These are phyloP conservation scores for Crepidotus variabilis DNA, from an alignment of 768 basidiomycete genomes.

Conservation along the genomic window DNA sequence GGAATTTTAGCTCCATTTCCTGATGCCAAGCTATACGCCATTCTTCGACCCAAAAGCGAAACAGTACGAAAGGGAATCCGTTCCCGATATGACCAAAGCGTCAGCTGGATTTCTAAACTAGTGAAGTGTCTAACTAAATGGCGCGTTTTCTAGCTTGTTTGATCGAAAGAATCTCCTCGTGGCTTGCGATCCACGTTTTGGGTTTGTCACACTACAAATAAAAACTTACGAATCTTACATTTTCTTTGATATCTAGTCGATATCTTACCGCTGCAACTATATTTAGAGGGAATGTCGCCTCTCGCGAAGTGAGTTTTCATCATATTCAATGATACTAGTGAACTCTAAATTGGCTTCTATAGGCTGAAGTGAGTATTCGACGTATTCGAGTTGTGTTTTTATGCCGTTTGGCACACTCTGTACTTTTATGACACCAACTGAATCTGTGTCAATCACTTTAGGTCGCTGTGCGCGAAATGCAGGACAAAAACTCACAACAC, in stretches of 20 bases:
- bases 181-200: slow-evolving; percentile 76
- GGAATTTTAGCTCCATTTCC: slow-evolving; percentile 78
- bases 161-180: slow-evolving; percentile 78
- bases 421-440: slow-evolving; percentile 11
- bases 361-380: slow-evolving; percentile 49
- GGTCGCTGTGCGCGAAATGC: slow-evolving; percentile 70
- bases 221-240: neutral
- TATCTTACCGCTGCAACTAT: slow-evolving; percentile 87
- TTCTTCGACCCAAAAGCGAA: slow-evolving; percentile 66
- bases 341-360: slow-evolving; percentile 30
- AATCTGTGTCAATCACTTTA: slow-evolving; percentile 28
- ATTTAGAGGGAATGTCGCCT: slow-evolving; percentile 80
- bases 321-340: slow-evolving; percentile 17
- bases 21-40: slow-evolving; percentile 94
- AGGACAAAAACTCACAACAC: slow-evolving; percentile 65
- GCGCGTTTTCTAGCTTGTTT: slow-evolving; percentile 51
- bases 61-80: slow-evolving; percentile 55
- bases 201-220: slow-evolving; percentile 37
- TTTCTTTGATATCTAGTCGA: slow-evolving; percentile 40
- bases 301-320: slow-evolving; percentile 62
- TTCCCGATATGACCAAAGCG: slow-evolving; percentile 73
- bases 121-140: neutral
- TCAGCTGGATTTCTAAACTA: slow-evolving; percentile 27
- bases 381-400: slow-evolving; percentile 15
- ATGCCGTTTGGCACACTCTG: slow-evolving; percentile 12